Evolutionary conservation across 2,329 filamentous ascomycete species (phyloP), one percentile per base, ranked within the genome.

Genomic region (Fusarium albosuccineum): DNA sequence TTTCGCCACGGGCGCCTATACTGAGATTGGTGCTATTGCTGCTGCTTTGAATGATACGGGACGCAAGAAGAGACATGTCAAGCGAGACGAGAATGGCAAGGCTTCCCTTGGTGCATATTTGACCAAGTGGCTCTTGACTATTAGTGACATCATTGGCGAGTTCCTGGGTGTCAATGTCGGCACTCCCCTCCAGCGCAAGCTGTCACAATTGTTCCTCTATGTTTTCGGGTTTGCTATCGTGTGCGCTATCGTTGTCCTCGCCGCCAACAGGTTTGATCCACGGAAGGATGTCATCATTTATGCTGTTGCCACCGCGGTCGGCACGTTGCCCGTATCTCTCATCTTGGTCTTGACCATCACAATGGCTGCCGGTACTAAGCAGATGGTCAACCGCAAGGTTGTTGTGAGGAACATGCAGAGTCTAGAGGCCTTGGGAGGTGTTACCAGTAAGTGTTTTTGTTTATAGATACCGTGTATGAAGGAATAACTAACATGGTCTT

Each of bases 141-240:
- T 59, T 0, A 46, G 48, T 10, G 68, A 71, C 5, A 62, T 52
- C 5, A 16, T 73, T 6, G 74, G 75, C 2, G 75, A 80, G 42
- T 83, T 86, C 62, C 81, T 87, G 27, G 85, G 80, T 9, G 70
- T 82, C 9, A 76, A 71, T 13, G 76, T 87, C n/a, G 90, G 90
- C 11, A 92, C 90, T 4, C 90, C 90, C 0, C 79, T 92, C 33
- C 89, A 92, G 74, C 85, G 86, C 60, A 91, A 90, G 72, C 79
- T 92, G 39, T 89, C 87, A 66, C 87, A 89, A 72, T 84, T 92
- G 53, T 91, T 90, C 27, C 84, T 91, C 17, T 78, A 87, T 4
- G 83, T 92, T 5, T 72, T 73, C 7, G 61, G 61, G 3, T 64
- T 69, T 3, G 69, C 71, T 1, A 29, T 72, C 2, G 50, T 72